Base-by-base conservation (phyloP, 2,329 filamentous ascomycete genomes). In the Sclerotinia trifoliorum region DNA sequence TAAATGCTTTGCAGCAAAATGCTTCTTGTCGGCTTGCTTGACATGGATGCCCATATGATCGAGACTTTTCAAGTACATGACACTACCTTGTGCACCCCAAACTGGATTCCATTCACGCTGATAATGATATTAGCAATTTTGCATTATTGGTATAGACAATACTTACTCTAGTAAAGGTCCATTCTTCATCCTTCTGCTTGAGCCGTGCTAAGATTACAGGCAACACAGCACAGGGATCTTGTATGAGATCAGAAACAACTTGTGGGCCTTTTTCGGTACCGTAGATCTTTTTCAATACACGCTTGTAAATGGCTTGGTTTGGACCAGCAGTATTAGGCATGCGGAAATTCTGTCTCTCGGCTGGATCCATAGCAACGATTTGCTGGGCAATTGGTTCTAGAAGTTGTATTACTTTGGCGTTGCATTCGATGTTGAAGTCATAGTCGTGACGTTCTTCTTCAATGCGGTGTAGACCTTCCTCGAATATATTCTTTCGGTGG, bases 361-460 rank as follows among this genome's bases (percentile, higher is more conserved):
- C 80, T 7, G 92, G 84, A 11, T 85, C 86, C 85, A 97, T 90
- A 54, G 90, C 89, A 21, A 94, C 84, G 79, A 99, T 91, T 76
- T 96, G 91, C 76, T 96, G 93, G 1, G 93, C 93, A 69, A 98
- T 92, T 0, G 95, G 95, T 78, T 98, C 94, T 52, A 99, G 87
- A 5, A 99, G 88, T 79, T 98, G 95, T 69, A 99, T 96, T 62
- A 95, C 97, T 73, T 96, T 94, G 70, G 91, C 87, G 76, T 95
- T 97, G 11, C 93, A 92, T 80, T 99, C 95, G 65, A 99, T 98
- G 77, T 97, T 95, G 80, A 96, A 97, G 79, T 99, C 95, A 75
- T 99, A 99, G 77, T 99, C 95, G 77, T 99, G 95, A 5, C 95
- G 91, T 78, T 99, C 95, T 79, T 99, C 95, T 79, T 99, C 95